Percentiles rank a stretch among this genome's conserved stretches.
Conservation (phyloP, 2,329 filamentous ascomycete species). For the Aureobasidium mangrovei region DNA sequence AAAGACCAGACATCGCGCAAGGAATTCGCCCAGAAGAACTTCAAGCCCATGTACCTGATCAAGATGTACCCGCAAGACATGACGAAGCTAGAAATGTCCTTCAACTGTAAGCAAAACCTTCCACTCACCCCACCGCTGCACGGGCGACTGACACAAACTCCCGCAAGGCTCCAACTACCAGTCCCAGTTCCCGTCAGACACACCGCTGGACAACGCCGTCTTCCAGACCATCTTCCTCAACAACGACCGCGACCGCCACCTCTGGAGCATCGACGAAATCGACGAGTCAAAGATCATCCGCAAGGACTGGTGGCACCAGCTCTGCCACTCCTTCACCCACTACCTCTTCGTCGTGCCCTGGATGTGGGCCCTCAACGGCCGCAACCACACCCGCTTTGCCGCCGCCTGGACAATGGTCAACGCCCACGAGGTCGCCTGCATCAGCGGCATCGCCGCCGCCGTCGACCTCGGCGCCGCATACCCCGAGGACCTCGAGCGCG, state of each 20-base stretch:
- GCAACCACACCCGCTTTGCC: slow-evolving; percentile 54
- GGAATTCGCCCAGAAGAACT: slow-evolving; percentile 42
- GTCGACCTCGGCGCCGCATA: slow-evolving; percentile 60
- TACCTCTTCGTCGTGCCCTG: slow-evolving; percentile 59
- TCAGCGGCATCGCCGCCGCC: slow-evolving; percentile 62
- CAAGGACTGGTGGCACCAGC: slow-evolving; percentile 60
- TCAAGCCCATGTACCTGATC: slow-evolving; percentile 58
- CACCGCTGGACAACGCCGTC: slow-evolving; percentile 52
- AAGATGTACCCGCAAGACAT: slow-evolving; percentile 49
- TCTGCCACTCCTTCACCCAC: slow-evolving; percentile 55
- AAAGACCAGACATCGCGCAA: slow-evolving; percentile 34
- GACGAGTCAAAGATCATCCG: slow-evolving; percentile 52
- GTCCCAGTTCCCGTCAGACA: slow-evolving; percentile 53
- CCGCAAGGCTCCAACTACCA: slow-evolving; percentile 53
- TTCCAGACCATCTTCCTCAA: slow-evolving; percentile 64
- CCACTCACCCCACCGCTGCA: slow-evolving; percentile 30
- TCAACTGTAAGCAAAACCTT: slow-evolving; percentile 47
- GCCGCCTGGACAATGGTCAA: slow-evolving; percentile 62
- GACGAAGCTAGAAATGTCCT: slow-evolving; percentile 53
- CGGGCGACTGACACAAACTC: too few species aligned
- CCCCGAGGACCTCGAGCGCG: slow-evolving; percentile 52
- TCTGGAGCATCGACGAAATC: slow-evolving; percentile 54
- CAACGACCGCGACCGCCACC: slow-evolving; percentile 43
- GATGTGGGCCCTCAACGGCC: slow-evolving; percentile 63
- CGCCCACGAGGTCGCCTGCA: slow-evolving; percentile 61